Evolutionary conservation across 805 yeast genomes (phyloP).

Genomic region (Teunomyces atbi): DNA sequence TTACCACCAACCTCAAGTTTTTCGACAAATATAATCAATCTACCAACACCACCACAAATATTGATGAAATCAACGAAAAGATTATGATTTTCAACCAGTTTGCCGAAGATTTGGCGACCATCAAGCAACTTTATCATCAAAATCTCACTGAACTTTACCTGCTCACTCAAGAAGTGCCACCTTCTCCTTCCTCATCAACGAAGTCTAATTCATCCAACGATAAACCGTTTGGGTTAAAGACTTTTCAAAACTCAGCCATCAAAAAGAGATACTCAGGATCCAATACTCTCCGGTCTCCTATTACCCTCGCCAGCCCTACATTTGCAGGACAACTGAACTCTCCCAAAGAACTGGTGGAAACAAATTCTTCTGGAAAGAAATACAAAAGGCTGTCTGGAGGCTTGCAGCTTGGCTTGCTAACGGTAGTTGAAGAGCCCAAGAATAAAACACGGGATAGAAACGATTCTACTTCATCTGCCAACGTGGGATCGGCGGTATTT

Average conservation of each 20-base stretch:
- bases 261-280: conserved; percentile 27
- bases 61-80: conserved; percentile 37
- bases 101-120: conserved; percentile 26
- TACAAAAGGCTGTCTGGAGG: conserved; percentile 36
- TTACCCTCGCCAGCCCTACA: background rate
- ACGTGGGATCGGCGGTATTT: conserved; percentile 9
- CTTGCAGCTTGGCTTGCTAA: conserved; percentile 35
- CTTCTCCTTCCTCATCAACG: conserved; percentile 10
- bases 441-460: background rate
- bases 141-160: conserved; percentile 17
- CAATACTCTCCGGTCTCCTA: background rate
- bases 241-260: conserved; percentile 32
- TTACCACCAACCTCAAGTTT: conserved; percentile 35
- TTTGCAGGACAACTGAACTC: background rate
- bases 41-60: conserved; percentile 19
- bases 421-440: conserved; percentile 36
- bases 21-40: conserved; percentile 39
- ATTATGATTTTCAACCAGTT: conserved; percentile 36
- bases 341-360: conserved; percentile 5
- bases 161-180: conserved; percentile 6
- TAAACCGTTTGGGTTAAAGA: conserved; percentile 20
- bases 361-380: conserved; percentile 20
- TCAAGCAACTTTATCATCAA: conserved; percentile 31
- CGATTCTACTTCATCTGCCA: background rate
- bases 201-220: conserved; percentile 8